phyloP scores from a whole-genome alignment of 2,329 filamentous ascomycete genomes.

The Fusarium albosuccineum region DNA sequence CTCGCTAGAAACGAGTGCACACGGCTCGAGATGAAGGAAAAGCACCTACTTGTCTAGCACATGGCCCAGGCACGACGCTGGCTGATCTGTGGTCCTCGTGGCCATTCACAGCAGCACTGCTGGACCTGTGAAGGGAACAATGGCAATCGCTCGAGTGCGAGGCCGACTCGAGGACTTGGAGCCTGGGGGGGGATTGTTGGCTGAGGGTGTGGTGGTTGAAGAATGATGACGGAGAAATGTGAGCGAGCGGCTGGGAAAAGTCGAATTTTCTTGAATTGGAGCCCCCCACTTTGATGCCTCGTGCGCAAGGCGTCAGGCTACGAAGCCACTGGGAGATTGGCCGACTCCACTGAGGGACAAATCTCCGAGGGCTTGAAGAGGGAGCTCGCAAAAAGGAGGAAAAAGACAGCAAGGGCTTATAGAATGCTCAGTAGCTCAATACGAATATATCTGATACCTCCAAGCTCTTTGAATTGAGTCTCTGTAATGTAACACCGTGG shows the following conservation, averaged over 20 bases:
- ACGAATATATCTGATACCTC: too few relatives aligned
- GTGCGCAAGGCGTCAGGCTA: constrained; percentile 46
- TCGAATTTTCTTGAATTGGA: constrained; percentile 44
- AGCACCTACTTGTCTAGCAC: constrained; percentile 49
- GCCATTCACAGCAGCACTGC: constrained; percentile 45
- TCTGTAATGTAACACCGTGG: too few relatives aligned
- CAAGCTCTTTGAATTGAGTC: neutral
- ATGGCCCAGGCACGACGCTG: constrained; percentile 46
- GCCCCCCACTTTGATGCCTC: constrained; percentile 50
- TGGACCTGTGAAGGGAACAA: constrained; percentile 35
- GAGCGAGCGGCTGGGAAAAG: constrained; percentile 22
- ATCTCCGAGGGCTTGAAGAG: neutral
- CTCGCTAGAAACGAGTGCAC: neutral
- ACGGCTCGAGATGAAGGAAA: constrained; percentile 12
- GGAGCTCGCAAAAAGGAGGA: too few relatives aligned
- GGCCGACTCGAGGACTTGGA: constrained; percentile 30
- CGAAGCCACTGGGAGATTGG: neutral
- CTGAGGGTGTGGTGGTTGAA: constrained; percentile 16
- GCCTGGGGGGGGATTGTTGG: constrained; percentile 22
- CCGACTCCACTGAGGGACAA: neutral
- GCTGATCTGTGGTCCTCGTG: constrained; percentile 40
- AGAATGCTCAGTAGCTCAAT: too few relatives aligned
- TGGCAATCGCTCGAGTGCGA: constrained; percentile 33
- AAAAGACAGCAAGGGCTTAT: neutral
- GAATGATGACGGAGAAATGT: constrained; percentile 34